A percentile compares a stretch with the other conserved stretches of the same genome.
These are phyloP conservation scores for Passalora sequoiae DNA, from an alignment of 2,329 filamentous ascomycete genomes.

Conservation along the genomic window DNA sequence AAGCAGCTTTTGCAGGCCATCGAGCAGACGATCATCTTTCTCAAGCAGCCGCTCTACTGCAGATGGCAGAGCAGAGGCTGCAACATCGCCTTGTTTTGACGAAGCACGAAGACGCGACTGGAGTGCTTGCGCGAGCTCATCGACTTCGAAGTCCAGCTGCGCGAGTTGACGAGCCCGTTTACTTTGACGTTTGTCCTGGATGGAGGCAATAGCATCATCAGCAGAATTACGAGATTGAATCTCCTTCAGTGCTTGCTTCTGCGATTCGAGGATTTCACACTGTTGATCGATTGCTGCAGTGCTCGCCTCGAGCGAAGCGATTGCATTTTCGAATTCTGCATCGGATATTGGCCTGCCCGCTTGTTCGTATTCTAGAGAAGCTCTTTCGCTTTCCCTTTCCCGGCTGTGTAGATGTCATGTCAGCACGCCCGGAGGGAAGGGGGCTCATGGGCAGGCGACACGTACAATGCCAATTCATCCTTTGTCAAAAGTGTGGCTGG, in stretches of 20 bases:
- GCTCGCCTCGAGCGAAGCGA: conserved; percentile 59
- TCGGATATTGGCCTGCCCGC: conserved; percentile 49
- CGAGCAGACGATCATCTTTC: conserved; percentile 59
- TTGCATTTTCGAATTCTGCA: conserved; percentile 56
- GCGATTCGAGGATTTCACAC: conserved; percentile 55
- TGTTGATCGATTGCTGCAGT: conserved; percentile 62
- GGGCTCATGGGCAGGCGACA: too few species aligned
- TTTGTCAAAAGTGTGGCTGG: conserved; percentile 43
- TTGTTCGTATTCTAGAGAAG: background rate
- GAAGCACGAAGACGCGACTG: conserved; percentile 35
- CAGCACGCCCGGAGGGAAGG: conserved; percentile 5
- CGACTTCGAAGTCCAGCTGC: conserved; percentile 38
- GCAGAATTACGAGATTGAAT: conserved; percentile 42
- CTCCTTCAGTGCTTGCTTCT: conserved; percentile 57
- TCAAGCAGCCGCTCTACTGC: conserved; percentile 46
- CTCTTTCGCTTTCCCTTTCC: conserved; percentile 30
- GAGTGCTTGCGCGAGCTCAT: conserved; percentile 29
- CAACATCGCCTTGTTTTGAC: conserved; percentile 47
- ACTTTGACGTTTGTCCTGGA: conserved; percentile 16
- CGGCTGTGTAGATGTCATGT: conserved; percentile 8
- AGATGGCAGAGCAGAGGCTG: conserved; percentile 45
- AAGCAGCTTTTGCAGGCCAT: conserved; percentile 61
- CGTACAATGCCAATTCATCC: conserved; percentile 47
- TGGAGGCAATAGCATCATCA: conserved; percentile 1
- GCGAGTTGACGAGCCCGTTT: conserved; percentile 37